These are phyloP conservation scores for Gyromitra esculenta DNA, from an alignment of 2,329 filamentous ascomycete species.

Conservation along the genomic window DNA sequence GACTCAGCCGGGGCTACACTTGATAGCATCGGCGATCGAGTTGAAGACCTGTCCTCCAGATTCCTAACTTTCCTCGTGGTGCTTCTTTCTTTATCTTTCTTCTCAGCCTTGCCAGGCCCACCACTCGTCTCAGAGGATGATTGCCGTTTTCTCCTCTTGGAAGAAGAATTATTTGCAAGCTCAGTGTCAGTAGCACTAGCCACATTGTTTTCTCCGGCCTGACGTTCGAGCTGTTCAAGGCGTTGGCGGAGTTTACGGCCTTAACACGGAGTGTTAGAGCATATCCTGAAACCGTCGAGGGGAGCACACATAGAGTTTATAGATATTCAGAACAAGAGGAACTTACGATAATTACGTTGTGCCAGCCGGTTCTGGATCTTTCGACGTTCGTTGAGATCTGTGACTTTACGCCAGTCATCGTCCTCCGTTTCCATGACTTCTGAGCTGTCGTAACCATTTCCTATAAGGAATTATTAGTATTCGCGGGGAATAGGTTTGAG, in stretches of 20 bases:
- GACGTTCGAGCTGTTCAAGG: slow-evolving; percentile 54
- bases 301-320: background rate
- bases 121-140: slow-evolving; percentile 26
- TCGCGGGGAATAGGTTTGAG: background rate
- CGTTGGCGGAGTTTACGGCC: slow-evolving; percentile 53
- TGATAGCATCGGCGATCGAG: slow-evolving; percentile 27
- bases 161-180: slow-evolving; percentile 16
- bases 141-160: slow-evolving; percentile 43
- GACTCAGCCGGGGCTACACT: slow-evolving; percentile 9
- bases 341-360: slow-evolving; percentile 93
- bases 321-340: background rate
- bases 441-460: slow-evolving; percentile 54
- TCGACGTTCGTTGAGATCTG: slow-evolving; percentile 90
- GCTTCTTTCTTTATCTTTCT: slow-evolving; percentile 23
- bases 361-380: slow-evolving; percentile 98
- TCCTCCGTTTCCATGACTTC: slow-evolving; percentile 64
- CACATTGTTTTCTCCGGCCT: slow-evolving; percentile 46
- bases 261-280: slow-evolving; percentile 30
- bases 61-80: slow-evolving; percentile 35
- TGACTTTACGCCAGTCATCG: slow-evolving; percentile 99
- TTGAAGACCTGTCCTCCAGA: slow-evolving; percentile 40
- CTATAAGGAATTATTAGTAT: slow-evolving; percentile 42
- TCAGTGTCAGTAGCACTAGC: slow-evolving; percentile 8
- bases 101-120: slow-evolving; percentile 21
- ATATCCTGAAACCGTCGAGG: slow-evolving; percentile 3